phyloP scores from a whole-genome alignment of 2,329 filamentous ascomycete species.

The Aureobasidium sp. region DNA sequence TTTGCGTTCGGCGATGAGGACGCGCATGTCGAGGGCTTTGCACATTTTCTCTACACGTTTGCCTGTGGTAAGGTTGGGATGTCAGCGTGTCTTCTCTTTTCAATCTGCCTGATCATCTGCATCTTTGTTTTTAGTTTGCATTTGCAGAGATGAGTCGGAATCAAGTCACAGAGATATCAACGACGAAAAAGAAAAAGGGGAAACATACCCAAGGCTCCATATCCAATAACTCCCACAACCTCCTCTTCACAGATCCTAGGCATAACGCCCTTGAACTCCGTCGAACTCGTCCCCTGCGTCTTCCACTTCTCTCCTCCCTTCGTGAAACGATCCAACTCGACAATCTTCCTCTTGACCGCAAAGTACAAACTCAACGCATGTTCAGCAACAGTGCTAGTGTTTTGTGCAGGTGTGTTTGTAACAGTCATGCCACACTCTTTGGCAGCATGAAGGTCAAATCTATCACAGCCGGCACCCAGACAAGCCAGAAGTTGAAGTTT shows the following conservation, averaged over 20 bases:
- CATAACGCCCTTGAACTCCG: slow-evolving; percentile 25
- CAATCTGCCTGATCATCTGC: neutral
- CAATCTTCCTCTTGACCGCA: slow-evolving; percentile 37
- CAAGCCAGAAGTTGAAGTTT: slow-evolving; percentile 39
- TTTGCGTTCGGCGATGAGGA: slow-evolving; percentile 44
- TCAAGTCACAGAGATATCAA: neutral
- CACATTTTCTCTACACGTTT: slow-evolving; percentile 40
- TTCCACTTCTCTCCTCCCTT: slow-evolving; percentile 36
- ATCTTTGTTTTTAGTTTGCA: neutral
- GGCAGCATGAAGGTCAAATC: slow-evolving; percentile 40
- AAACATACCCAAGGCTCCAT: slow-evolving; percentile 40
- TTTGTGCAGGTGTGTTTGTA: slow-evolving; percentile 42
- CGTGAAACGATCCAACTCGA: slow-evolving; percentile 32
- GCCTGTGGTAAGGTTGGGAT: slow-evolving; percentile 22
- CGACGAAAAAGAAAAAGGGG: slow-evolving; percentile 4
- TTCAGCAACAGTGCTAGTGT: slow-evolving; percentile 39
- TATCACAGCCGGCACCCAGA: slow-evolving; percentile 43
- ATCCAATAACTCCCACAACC: slow-evolving; percentile 44
- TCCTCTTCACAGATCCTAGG: slow-evolving; percentile 44
- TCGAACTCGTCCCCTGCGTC: slow-evolving; percentile 32
- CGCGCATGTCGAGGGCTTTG: slow-evolving; percentile 41
- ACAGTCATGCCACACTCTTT: slow-evolving; percentile 39
- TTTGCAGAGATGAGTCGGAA: neutral
- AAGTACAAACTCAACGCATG: slow-evolving; percentile 47
- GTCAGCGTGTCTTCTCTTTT: neutral